Evolutionary conservation across 2,329 filamentous ascomycete species (phyloP).

Genomic region (Alternaria arbusti): DNA sequence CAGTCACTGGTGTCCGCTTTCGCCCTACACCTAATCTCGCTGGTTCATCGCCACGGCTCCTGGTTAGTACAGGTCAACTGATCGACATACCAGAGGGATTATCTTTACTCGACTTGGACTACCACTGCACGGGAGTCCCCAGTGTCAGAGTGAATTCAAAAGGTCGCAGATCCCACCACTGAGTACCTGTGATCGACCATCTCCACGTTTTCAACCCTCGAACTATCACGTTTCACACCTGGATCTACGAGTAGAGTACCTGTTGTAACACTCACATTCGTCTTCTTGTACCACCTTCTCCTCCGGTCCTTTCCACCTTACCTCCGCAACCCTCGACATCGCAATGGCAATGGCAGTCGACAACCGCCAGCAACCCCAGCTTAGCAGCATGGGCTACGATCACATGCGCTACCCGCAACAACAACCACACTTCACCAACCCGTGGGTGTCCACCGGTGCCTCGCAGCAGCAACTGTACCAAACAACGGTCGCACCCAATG

Average conservation of each 20-base stretch:
- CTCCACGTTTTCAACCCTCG: conserved; percentile 55
- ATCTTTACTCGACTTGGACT: conserved; percentile 46
- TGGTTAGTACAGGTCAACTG: conserved; percentile 41
- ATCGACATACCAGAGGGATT: conserved; percentile 46
- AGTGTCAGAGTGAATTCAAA: conserved; percentile 50
- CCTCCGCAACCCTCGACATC: conserved; percentile 12
- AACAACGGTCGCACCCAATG: conserved; percentile 66
- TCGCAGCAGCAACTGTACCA: conserved; percentile 69
- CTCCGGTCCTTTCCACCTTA: conserved; percentile 16
- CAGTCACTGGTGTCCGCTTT: conserved; percentile 39
- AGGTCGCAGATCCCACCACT: conserved; percentile 58
- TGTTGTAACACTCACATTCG: conserved; percentile 36
- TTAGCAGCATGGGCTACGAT: conserved; percentile 79
- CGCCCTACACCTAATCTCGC: conserved; percentile 43
- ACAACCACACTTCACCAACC: conserved; percentile 83
- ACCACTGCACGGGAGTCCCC: conserved; percentile 41
- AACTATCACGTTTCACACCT: conserved; percentile 45
- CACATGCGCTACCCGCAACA: conserved; percentile 70
- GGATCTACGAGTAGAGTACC: conserved; percentile 30
- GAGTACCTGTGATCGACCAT: conserved; percentile 54
- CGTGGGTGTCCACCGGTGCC: conserved; percentile 72
- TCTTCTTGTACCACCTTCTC: conserved; percentile 28
- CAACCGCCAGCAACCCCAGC: conserved; percentile 73
- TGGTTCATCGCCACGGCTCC: conserved; percentile 47
- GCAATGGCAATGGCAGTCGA: conserved; percentile 95